Evolutionary conservation across 192 early-diverging fungal species (phyloP), one percentile per base, ranked within the genome.

Genomic region (Powellomyces hirtus): DNA sequence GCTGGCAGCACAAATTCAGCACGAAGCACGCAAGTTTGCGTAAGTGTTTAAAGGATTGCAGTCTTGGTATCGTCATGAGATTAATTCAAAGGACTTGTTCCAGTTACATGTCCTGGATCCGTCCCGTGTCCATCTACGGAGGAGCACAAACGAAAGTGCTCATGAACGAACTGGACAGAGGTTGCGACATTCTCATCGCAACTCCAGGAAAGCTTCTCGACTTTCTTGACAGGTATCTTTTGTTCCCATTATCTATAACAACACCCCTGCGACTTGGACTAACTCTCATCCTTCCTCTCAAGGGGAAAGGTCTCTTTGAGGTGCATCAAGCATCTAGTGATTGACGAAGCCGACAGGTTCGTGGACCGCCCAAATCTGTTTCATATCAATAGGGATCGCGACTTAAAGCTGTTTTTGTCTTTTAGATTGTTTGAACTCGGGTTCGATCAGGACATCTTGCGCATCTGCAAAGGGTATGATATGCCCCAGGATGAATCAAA

Each of bases 161-260:
- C 58, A 92, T 96, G 59, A 90, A 90, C 20, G 91, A 94, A 70
- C 72, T 96, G 18, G 93, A 94, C 73, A 84, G 89, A 29, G 94
- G 94, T 3, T 90, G 90, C 66, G 94, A 97, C 74, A 92, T 97
- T 65, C 81, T 97, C 49, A 90, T 95, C 24, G 94, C 92, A 75
- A 95, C 94, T 4, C 94, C 94, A 20, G 94, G 94, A 11, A 86
- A 92, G 44, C 77, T 97, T 81, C 92, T 94, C 63, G 94, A 97
- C 66, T 70, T 97, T 40, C 71, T 95, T 52, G 89, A 88, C 75
- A 88, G 90, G 35, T 93, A 92, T 7, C 84, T 33, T 4, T 22
- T 30, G 37, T 66, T 8, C 40, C 40, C 18, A 18, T 42, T 18
- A 18, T 42, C 10, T 42, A 18, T 42, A 42, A 11, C 10, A 11